Percentiles rank a stretch among this genome's conserved stretches.
phyloP scores from a whole-genome alignment of 2,329 filamentous ascomycete genomes.

The Hypoxylon sp. region DNA sequence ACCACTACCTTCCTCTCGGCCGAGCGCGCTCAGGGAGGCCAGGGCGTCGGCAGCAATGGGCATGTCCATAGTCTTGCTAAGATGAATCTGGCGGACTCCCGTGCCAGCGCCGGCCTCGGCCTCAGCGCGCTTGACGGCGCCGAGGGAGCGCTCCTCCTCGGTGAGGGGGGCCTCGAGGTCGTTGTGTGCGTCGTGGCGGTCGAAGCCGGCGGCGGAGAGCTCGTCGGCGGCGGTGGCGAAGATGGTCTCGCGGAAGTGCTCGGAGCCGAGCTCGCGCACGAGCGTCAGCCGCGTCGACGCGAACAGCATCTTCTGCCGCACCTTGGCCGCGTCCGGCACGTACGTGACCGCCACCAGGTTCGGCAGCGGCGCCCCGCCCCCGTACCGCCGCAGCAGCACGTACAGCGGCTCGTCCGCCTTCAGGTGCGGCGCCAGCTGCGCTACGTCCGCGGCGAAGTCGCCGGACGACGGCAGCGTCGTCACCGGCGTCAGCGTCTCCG shows the following conservation, averaged over 20 bases:
- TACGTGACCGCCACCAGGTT: conserved; percentile 76
- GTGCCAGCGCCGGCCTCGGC: conserved; percentile 77
- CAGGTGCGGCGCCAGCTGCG: conserved; percentile 68
- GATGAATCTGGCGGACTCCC: conserved; percentile 63
- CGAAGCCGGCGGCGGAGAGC: conserved; percentile 73
- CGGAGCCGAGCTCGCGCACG: conserved; percentile 77
- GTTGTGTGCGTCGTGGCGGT: conserved; percentile 73
- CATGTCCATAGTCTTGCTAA: conserved; percentile 65
- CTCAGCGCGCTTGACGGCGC: conserved; percentile 78
- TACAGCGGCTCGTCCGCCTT: conserved; percentile 70
- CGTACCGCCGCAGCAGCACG: conserved; percentile 75
- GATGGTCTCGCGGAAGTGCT: conserved; percentile 79
- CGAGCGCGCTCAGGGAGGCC: conserved; percentile 68
- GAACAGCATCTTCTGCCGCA: conserved; percentile 88
- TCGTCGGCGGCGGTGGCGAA: conserved; percentile 76
- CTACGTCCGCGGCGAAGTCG: conserved; percentile 70
- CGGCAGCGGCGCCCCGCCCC: conserved; percentile 60
- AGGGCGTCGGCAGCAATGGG: conserved; percentile 69
- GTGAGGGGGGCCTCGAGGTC: conserved; percentile 74
- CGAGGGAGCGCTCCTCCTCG: conserved; percentile 76
- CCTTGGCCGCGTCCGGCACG: conserved; percentile 78
- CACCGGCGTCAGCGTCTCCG: conserved; percentile 72
- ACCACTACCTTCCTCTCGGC: conserved; percentile 56
- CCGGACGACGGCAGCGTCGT: conserved; percentile 60
- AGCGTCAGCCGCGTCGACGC: conserved; percentile 79